Evolutionary conservation across 2,329 filamentous ascomycete species (phyloP).

Genomic region (Tetracladium maxilliforme): DNA sequence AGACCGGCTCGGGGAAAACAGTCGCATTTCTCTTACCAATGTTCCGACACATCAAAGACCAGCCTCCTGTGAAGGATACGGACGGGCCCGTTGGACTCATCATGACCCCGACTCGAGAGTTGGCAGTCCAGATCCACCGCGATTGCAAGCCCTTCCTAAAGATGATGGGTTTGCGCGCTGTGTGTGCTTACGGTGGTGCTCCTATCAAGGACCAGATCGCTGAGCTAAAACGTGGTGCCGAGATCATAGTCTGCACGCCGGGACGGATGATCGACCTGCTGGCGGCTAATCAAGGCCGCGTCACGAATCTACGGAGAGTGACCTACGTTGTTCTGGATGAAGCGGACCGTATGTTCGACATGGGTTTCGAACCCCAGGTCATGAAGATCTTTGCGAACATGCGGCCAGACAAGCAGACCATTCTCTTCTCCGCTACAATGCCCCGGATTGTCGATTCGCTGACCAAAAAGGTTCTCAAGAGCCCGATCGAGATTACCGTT

Average conservation of each 20-base stretch:
- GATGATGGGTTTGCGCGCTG: conserved; percentile 67
- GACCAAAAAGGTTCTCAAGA: conserved; percentile 74
- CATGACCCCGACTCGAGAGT: conserved; percentile 86
- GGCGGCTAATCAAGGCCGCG: conserved; percentile 83
- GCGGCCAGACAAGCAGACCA: conserved; percentile 82
- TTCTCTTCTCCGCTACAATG: conserved; percentile 94
- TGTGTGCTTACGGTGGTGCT: conserved; percentile 88
- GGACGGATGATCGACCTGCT: conserved; percentile 92
- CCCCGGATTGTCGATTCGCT: conserved; percentile 83
- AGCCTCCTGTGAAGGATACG: conserved; percentile 62
- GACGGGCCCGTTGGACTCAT: conserved; percentile 84
- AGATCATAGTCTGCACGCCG: conserved; percentile 90
- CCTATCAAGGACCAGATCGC: conserved; percentile 97
- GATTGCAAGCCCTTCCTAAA: conserved; percentile 94
- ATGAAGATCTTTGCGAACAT: conserved; percentile 92
- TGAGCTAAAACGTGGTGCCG: conserved; percentile 84
- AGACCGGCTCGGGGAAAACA: conserved; percentile 96
- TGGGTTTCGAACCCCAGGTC: conserved; percentile 97
- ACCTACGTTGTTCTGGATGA: conserved; percentile 95
- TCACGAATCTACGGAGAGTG: conserved; percentile 78
- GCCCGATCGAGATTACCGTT: conserved; percentile 82
- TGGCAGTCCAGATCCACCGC: conserved; percentile 84
- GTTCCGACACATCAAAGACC: conserved; percentile 96
- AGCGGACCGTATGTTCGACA: conserved; percentile 98
- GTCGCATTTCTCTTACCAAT: conserved; percentile 91